A percentile compares a stretch with the other conserved stretches of the same genome.
Evolutionary conservation across 108 stramenopile genomes (phyloP).

Genomic region (Fragilariopsis cylindrus): DNA sequence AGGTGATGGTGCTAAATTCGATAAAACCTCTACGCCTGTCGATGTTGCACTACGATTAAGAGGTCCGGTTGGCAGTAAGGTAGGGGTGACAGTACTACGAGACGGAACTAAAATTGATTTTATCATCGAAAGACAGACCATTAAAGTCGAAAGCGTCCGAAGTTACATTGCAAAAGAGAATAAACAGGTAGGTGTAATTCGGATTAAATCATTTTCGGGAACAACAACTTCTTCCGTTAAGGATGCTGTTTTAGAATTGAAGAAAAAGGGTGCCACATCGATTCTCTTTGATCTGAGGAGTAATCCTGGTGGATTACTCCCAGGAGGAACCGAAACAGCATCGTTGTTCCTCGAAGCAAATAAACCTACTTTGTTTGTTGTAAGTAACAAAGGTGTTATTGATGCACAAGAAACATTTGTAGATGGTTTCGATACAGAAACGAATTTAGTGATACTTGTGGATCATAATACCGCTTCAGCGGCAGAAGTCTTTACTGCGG

Average conservation of each 20-base stretch:
- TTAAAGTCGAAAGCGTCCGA: conserved; percentile 84
- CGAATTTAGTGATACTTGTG: conserved; percentile 75
- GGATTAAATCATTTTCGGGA: conserved; percentile 89
- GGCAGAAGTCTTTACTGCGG: conserved; percentile 90
- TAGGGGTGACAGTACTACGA: conserved; percentile 69
- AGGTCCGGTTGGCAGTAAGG: conserved; percentile 78
- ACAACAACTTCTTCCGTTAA: conserved; percentile 83
- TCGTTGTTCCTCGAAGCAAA: conserved; percentile 83
- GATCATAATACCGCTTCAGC: conserved; percentile 87
- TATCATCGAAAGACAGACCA: conserved; percentile 79
- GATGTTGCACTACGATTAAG: conserved; percentile 78
- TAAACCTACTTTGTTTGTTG: conserved; percentile 78
- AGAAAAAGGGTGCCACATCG: conserved; percentile 77
- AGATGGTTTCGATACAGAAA: conserved; percentile 67
- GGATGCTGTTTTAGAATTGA: conserved; percentile 61
- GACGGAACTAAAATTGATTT: conserved; percentile 72
- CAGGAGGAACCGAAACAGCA: conserved; percentile 95
- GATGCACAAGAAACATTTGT: conserved; percentile 68
- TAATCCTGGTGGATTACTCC: conserved; percentile 93
- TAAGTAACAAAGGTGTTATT: conserved; percentile 76
- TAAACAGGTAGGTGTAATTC: conserved; percentile 69
- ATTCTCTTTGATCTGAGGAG: conserved; percentile 89
- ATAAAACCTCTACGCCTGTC: conserved; percentile 68
- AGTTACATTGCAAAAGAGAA: conserved; percentile 56
- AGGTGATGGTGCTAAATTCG: conserved; percentile 74